Base-by-base conservation (phyloP, 2,329 filamentous ascomycete species). In the Colletotrichum endophyticum region DNA sequence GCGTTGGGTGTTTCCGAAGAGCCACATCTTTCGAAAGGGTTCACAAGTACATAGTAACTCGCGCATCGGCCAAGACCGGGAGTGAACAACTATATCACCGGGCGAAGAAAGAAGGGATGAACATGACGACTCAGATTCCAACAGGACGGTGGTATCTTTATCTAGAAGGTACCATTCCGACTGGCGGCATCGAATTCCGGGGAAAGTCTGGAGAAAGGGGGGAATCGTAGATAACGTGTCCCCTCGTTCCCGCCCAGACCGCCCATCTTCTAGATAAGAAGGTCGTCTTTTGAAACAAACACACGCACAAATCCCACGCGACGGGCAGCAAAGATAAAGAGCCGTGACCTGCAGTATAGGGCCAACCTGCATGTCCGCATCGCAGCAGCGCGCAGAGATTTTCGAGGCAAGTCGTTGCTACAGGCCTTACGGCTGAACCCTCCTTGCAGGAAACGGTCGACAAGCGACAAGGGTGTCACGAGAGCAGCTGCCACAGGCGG, bases 241-340 rank as follows among this genome's bases (percentile, higher is more conserved):
- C 39, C 39, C 16, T 56, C 27, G 19, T 27, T 19, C 16, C 36
- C 30, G 39, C 69, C 69, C 69, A 71, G 69, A 71, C 69, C 69
- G 69, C 59, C 69, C 61, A 56, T 71, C 69, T 49, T 64, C 69
- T 13, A 71, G 69, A 71, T 66, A 71, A 71, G 69, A 25, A 71
- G 69, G 69, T 71, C n/a, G 36, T 27, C 30, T 71, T 71, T 49
- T 49, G 39, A 66, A 71, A 71, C 68, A 34, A 25, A 49, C 66
- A 57, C 49, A 22, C 66, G 27, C 44, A 49, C 44, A 22, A 22
- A 34, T 53, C 44, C 12, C 66, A 25, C 66, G 49, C 66, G 28
- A 57, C 11, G 9, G 25, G 34, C 44, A 49, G 44, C 44, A 49
- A 49, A 75, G 70, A 73, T 69, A 73, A 64, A 76, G 63, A 49